Conservation (phyloP, 2,329 filamentous ascomycete genomes). For the Cladobotryum protrusum region DNA sequence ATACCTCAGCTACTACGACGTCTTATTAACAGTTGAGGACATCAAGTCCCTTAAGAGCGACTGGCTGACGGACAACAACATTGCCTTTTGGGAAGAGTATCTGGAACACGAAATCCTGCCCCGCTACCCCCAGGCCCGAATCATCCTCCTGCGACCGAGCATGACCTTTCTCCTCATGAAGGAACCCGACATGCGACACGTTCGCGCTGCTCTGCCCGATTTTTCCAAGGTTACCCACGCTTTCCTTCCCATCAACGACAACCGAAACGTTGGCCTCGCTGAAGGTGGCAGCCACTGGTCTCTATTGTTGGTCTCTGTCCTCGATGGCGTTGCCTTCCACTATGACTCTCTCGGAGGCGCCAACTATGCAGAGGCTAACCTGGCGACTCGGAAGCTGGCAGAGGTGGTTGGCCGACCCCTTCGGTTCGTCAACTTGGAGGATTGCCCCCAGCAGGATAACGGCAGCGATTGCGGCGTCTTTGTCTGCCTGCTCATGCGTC, state of each 20-base stretch:
- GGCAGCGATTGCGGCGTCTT: slow-evolving; percentile 92
- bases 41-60: slow-evolving; percentile 82
- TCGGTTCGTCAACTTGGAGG: slow-evolving; percentile 73
- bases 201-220: slow-evolving; percentile 68
- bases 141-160: slow-evolving; percentile 82
- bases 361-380: slow-evolving; percentile 68
- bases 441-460: slow-evolving; percentile 88
- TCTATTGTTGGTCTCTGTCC: slow-evolving; percentile 77
- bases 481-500: slow-evolving; percentile 91
- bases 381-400: slow-evolving; percentile 63
- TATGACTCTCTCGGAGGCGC: slow-evolving; percentile 80
- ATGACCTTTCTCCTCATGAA: slow-evolving; percentile 91
- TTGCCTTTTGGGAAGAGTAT: slow-evolving; percentile 97
- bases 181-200: slow-evolving; percentile 49
- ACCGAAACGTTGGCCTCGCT: slow-evolving; percentile 64
- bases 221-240: slow-evolving; percentile 80
- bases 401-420: slow-evolving; percentile 60
- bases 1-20: slow-evolving; percentile 37
- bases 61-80: slow-evolving; percentile 97
- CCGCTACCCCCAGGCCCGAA: slow-evolving; percentile 74
- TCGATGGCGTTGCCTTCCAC: slow-evolving; percentile 91
- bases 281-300: slow-evolving; percentile 96
- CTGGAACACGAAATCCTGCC: slow-evolving; percentile 83
- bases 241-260: slow-evolving; percentile 94
- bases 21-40: slow-evolving; percentile 72